A percentile compares a stretch with the other conserved stretches of the same genome.
phyloP scores from a whole-genome alignment of 176 grass and related monocot genomes.

The Rhynchospora pubera region DNA sequence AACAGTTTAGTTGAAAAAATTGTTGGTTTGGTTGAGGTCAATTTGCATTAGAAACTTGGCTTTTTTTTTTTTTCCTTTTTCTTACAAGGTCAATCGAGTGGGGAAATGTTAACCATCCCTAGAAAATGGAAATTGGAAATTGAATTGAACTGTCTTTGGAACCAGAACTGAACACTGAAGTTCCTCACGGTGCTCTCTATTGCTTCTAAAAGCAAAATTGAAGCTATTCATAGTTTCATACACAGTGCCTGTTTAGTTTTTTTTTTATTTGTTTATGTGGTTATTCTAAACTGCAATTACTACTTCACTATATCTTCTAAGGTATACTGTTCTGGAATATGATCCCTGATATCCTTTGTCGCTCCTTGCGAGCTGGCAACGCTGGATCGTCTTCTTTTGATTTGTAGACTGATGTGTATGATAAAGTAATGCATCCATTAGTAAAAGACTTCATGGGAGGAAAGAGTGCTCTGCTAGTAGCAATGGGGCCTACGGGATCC shows the following conservation, averaged over 20 bases:
- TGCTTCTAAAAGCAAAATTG: neutral
- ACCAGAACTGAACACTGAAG: neutral
- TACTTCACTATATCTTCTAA: neutral
- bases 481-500: constrained; percentile 76
- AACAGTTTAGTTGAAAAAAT: neutral
- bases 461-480: constrained; percentile 62
- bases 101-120: neutral
- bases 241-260: neutral
- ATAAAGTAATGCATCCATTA: constrained; percentile 59
- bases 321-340: neutral
- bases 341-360: neutral
- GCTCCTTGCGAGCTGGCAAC: neutral
- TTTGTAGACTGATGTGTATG: constrained; percentile 54
- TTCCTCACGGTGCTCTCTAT: neutral
- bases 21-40: neutral
- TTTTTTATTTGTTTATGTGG: neutral
- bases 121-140: neutral
- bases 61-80: neutral
- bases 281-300: neutral
- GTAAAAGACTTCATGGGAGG: constrained; percentile 64
- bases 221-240: neutral
- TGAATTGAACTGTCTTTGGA: neutral
- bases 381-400: neutral
- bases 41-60: neutral
- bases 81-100: neutral